Evolutionary conservation across 768 basidiomycete genomes (phyloP).

Genomic region (Russula brevipes): DNA sequence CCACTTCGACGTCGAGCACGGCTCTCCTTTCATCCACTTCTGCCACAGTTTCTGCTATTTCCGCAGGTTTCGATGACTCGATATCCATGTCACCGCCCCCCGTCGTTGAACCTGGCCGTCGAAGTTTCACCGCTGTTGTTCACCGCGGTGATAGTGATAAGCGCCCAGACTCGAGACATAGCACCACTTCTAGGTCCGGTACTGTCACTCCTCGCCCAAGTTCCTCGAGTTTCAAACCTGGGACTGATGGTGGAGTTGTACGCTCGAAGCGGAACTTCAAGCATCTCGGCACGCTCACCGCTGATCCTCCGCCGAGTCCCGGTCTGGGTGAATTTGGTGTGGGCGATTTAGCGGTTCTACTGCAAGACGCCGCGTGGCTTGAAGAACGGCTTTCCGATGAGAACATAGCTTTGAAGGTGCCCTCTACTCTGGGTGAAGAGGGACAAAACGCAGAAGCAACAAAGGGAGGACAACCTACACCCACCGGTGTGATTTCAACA

Average conservation of each 20-base stretch:
- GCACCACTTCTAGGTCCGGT: conserved; percentile 18
- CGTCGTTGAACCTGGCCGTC: conserved; percentile 22
- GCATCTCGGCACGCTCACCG: conserved; percentile 22
- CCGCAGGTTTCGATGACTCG: not conserved
- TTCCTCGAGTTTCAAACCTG: conserved; percentile 20
- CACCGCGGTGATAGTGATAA: conserved; percentile 28
- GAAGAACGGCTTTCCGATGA: conserved; percentile 51
- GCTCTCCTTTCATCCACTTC: not conserved
- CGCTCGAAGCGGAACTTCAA: conserved; percentile 27
- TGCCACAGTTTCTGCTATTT: not conserved
- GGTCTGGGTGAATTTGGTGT: conserved; percentile 48
- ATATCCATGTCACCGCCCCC: conserved; percentile 4
- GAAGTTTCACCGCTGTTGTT: conserved; percentile 33
- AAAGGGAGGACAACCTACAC: conserved; percentile 3
- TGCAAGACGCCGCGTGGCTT: conserved; percentile 54
- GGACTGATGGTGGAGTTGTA: conserved; percentile 25
- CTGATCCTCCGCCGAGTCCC: conserved; percentile 42
- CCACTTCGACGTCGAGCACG: not conserved
- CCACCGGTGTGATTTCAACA: conserved; percentile 15
- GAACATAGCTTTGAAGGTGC: conserved; percentile 29
- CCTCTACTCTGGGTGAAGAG: conserved; percentile 4
- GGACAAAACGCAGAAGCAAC: conserved; percentile 6
- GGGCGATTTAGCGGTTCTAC: conserved; percentile 49
- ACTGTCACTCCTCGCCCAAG: conserved; percentile 21
- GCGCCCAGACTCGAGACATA: conserved; percentile 3